phyloP scores from a whole-genome alignment of 2,329 filamentous ascomycete genomes.

The Cladophialophora immunda region DNA sequence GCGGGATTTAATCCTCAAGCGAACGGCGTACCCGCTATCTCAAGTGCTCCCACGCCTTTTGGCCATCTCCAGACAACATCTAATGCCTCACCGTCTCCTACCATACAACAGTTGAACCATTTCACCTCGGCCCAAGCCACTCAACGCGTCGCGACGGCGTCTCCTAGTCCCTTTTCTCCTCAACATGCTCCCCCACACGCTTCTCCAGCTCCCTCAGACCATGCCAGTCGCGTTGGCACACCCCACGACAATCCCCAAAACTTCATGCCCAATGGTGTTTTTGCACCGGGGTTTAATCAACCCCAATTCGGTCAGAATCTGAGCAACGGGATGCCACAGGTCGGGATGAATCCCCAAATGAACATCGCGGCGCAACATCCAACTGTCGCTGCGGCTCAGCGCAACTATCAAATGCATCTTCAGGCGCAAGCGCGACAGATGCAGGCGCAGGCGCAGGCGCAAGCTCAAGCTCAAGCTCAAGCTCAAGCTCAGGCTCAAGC shows the following conservation, averaged over 20 bases:
- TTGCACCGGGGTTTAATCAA: conserved; percentile 49
- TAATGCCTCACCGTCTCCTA: conserved; percentile 90
- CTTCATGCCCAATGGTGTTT: conserved; percentile 65
- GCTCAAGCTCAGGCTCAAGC: conserved; percentile 22
- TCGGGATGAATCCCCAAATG: conserved; percentile 59
- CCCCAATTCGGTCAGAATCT: conserved; percentile 55
- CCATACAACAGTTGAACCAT: conserved; percentile 79
- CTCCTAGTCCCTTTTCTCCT: conserved; percentile 88
- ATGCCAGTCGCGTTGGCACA: conserved; percentile 70
- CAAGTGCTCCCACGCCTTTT: conserved; percentile 73
- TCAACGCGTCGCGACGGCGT: conserved; percentile 87
- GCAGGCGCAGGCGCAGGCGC: conserved; percentile 28
- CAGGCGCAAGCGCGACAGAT: conserved; percentile 77
- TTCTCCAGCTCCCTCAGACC: conserved; percentile 79
- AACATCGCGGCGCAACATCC: conserved; percentile 61
- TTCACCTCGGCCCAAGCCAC: conserved; percentile 70
- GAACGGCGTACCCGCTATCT: conserved; percentile 68
- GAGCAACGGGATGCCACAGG: conserved; percentile 50
- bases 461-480: conserved; percentile 4
- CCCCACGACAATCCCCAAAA: conserved; percentile 70
- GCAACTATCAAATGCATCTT: conserved; percentile 82
- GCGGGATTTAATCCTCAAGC: conserved; percentile 73
- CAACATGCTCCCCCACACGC: conserved; percentile 76
- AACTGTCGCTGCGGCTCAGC: conserved; percentile 75
- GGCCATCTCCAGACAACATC: conserved; percentile 83